Evolutionary conservation across 768 basidiomycete species (phyloP).

Genomic region (Boletellus ananas): DNA sequence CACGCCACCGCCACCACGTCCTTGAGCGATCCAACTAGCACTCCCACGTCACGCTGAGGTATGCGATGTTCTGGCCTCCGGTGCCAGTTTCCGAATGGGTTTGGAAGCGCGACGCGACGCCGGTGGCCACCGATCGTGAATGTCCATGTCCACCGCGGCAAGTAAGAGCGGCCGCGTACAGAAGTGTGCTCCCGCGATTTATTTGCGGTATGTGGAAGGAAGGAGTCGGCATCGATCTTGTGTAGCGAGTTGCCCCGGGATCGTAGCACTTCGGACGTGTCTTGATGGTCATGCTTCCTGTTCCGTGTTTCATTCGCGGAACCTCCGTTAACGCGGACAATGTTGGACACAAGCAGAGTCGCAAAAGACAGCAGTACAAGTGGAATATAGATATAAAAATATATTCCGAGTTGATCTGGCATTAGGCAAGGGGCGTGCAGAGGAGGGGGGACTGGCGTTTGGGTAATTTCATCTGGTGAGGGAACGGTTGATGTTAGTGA

Average conservation of each 20-base stretch:
- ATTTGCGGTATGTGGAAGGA: conserved; percentile 18
- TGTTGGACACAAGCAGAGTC: conserved; percentile 35
- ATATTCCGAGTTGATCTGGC: conserved; percentile 82
- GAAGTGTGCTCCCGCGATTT: conserved; percentile 8
- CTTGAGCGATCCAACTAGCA: conserved; percentile 27
- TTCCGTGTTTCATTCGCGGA: conserved; percentile 5
- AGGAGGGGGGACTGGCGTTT: conserved; percentile 29
- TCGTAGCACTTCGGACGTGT: conserved; percentile 2
- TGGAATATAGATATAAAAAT: conserved; percentile 68
- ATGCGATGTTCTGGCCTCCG: conserved; percentile 6
- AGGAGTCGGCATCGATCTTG: conserved; percentile 4
- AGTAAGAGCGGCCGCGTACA: conserved; percentile 14
- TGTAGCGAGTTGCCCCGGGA: conserved; percentile 4
- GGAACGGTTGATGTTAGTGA: conserved; percentile 52
- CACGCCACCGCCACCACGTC: conserved; percentile 37
- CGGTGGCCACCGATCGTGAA: conserved; percentile 23
- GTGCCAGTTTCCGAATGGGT: conserved; percentile 12
- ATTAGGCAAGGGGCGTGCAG: conserved; percentile 70
- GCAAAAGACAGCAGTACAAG: conserved; percentile 58
- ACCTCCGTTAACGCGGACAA: conserved; percentile 11
- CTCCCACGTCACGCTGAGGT: conserved; percentile 18
- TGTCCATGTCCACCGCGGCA: conserved; percentile 21
- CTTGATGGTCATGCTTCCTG: conserved; percentile 7
- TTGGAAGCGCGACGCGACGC: conserved; percentile 23
- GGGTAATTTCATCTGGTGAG: conserved; percentile 28